Evolutionary conservation across 805 yeast species (phyloP).

Genomic region (Pichia eremophila): DNA sequence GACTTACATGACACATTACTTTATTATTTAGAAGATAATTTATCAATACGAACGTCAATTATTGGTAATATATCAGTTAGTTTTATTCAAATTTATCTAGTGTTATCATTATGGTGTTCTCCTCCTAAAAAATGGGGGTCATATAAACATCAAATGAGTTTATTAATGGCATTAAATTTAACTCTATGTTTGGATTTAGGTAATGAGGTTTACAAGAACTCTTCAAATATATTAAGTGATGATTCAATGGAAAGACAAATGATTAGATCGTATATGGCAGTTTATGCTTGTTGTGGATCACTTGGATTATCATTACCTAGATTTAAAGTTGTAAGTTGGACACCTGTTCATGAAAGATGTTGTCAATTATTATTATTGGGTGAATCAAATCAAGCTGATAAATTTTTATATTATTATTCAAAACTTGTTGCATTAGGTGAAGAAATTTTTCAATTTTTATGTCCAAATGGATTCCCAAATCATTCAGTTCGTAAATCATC

Average conservation of each 20-base stretch:
- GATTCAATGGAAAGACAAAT: constrained; percentile 27
- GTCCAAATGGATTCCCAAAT: constrained; percentile 20
- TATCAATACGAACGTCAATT: constrained; percentile 36
- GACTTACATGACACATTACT: constrained; percentile 33
- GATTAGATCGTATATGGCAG: constrained; percentile 36
- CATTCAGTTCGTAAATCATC: not conserved
- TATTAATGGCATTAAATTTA: constrained; percentile 35
- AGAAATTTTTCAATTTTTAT: constrained; percentile 35
- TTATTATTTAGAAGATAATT: constrained; percentile 35
- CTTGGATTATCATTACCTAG: constrained; percentile 42
- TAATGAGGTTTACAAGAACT: constrained; percentile 23
- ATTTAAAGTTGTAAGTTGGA: constrained; percentile 42
- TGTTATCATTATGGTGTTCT: constrained; percentile 42
- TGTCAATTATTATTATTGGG: constrained; percentile 26
- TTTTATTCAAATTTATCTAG: constrained; percentile 34
- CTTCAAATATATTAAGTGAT: constrained; percentile 20
- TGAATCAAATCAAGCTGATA: constrained; percentile 30
- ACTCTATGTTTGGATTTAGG: constrained; percentile 43
- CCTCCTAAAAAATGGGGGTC: constrained; percentile 46
- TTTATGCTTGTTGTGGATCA: constrained; percentile 43
- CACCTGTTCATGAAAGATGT: constrained; percentile 33
- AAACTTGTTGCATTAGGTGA: constrained; percentile 40
- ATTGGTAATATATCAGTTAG: constrained; percentile 35
- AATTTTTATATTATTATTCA: constrained; percentile 36
- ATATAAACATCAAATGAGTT: constrained; percentile 41